Evolutionary conservation across 2,329 filamentous ascomycete species (phyloP).

Genomic region (Calonectria hongkongensis): DNA sequence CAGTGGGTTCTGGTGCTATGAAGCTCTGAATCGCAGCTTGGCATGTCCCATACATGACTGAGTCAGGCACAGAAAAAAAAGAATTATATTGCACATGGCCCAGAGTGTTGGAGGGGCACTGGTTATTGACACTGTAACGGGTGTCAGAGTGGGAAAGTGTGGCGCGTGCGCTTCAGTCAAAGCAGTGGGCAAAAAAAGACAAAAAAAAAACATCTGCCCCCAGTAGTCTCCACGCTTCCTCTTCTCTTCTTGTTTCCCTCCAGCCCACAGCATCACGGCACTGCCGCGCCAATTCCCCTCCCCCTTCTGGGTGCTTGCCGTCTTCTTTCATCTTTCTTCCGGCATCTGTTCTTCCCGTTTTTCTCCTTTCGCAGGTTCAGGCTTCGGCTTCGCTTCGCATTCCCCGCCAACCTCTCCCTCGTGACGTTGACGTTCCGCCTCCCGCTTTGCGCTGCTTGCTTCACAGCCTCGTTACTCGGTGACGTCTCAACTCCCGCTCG

Average conservation of each 20-base stretch:
- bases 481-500: slow-evolving; percentile 37
- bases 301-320: slow-evolving; percentile 63
- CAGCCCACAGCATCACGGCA: slow-evolving; percentile 62
- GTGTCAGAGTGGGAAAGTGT: slow-evolving; percentile 28
- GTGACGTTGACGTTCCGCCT: slow-evolving; percentile 40
- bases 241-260: slow-evolving; percentile 51
- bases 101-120: background rate
- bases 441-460: slow-evolving; percentile 41
- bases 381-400: slow-evolving; percentile 45
- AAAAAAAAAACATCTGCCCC: slow-evolving; percentile 55
- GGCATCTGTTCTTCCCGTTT: slow-evolving; percentile 61
- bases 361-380: slow-evolving; percentile 52
- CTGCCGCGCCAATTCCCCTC: slow-evolving; percentile 66
- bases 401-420: slow-evolving; percentile 47
- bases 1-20: background rate
- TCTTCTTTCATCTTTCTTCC: slow-evolving; percentile 60
- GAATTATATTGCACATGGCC: background rate
- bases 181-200: slow-evolving; percentile 42
- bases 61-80: background rate
- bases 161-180: slow-evolving; percentile 36
- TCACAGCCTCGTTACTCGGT: slow-evolving; percentile 48
- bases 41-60: background rate
- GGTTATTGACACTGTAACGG: slow-evolving; percentile 26
- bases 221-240: slow-evolving; percentile 43
- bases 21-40: background rate